Base-by-base conservation (phyloP, 306 rosid genomes). In the Trifolium fragiferum region DNA sequence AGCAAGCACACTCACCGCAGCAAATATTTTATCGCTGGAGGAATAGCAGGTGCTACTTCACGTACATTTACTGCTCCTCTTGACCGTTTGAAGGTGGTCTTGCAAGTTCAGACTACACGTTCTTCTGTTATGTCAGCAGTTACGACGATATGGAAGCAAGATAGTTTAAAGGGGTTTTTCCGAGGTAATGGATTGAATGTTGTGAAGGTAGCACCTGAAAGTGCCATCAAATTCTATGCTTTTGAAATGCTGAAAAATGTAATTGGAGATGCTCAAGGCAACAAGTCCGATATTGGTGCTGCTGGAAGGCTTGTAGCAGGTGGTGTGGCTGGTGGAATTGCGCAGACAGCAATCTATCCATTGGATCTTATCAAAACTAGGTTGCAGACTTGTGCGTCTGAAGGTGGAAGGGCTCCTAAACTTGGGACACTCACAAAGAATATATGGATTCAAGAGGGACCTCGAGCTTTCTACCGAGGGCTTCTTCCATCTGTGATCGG, bases 401-500 rank as follows among this genome's bases (percentile, higher is more conserved):
- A 78, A 72, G 69, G 77, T 68, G 86, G 88, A 55, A 82, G 25
- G 68, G 80, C 41, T 67, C 88, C 86, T 38, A 78, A 75, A n/a
- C 78, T 85, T 12, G 80, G 80, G 51, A 72, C 82, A 13, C 78
- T 85, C 61, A 62, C 88, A 62, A 85, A 62, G 67, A 80, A 82
- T 62, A 82, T 85, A 75, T 85, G 88, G 88, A 67, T 76, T 79
- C 88, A 85, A 59, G 88, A 85, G 77, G 88, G 88, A 27, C 84
- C 88, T 40, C 84, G 86, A 23, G 88, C 88, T 38, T 85, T 85
- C 57, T 85, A 82, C 80, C 64, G 82, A 47, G 88, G 88, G 15
- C 80, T 85, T 61, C 44, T 85, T 67, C 88, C 88, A 13, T 85
- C 88, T 63, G 68, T 85, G 79, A 81, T 85, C 62, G 88, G 88